Base-by-base conservation (phyloP, 2,329 filamentous ascomycete genomes). In the Trichoderma lentiforme region DNA sequence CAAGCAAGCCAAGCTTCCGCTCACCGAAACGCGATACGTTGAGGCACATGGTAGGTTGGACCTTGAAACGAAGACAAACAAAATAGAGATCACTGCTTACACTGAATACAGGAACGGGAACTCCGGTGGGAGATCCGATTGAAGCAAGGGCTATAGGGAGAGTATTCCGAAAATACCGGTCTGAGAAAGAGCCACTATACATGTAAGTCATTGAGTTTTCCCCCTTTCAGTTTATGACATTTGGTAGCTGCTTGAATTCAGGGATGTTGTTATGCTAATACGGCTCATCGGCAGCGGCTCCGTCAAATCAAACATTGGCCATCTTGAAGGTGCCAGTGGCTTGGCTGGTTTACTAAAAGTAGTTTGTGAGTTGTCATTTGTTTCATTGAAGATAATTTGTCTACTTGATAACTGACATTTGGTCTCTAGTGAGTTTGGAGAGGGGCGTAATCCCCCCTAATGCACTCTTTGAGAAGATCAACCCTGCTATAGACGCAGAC, bases 171-270 rank as follows among this genome's bases (percentile, higher is more conserved):
- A 64, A 28, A 24, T 43, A 26, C 15, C 36, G 63, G 4, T 72
- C 69, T 3, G 18, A 28, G 12, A 26, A 73, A 51, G 67, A 71
- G 1, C 68, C 71, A 0, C 82, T 83, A 57, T 84, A 81, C 72
- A 36, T 71, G 58, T 63, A 14, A 39, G n/a, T n/a, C n/a, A n/a
- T n/a, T n/a, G n/a, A n/a, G n/a, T n/a, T n/a, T n/a, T n/a, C n/a
- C n/a, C n/a, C n/a, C n/a, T n/a, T n/a, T n/a, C n/a, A n/a, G n/a
- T n/a, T n/a, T n/a, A n/a, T n/a, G n/a, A n/a, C n/a, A n/a, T n/a
- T n/a, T n/a, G n/a, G n/a, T n/a, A n/a, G n/a, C n/a, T n/a, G n/a
- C n/a, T n/a, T n/a, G n/a, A n/a, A n/a, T n/a, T n/a, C n/a, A n/a
- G n/a, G n/a, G n/a, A n/a, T n/a, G n/a, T n/a, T n/a, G n/a, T n/a